Conservation (phyloP, 2,329 filamentous ascomycete species). For the Arthroderma sp. region DNA sequence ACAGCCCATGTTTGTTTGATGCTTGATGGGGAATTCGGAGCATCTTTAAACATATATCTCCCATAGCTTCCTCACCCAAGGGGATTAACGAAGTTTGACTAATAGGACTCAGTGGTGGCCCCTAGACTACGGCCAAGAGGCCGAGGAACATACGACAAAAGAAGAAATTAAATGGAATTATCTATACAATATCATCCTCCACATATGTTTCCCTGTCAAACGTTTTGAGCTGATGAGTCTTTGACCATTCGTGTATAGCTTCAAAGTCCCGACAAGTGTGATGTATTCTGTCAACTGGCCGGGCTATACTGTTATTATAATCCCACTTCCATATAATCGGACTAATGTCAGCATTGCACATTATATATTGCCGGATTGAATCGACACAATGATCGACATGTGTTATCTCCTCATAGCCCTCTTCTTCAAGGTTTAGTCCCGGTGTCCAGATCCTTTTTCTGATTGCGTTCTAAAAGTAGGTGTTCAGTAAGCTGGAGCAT, state of each 20-base stretch:
- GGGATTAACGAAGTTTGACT: too few species aligned
- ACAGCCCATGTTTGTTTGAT: too few species aligned
- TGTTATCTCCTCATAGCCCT: background rate
- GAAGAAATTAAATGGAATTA: too few species aligned
- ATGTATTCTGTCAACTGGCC: background rate
- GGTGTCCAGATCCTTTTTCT: background rate
- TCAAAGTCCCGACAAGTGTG: constrained; percentile 13
- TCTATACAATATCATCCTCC: background rate
- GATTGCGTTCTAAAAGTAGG: background rate
- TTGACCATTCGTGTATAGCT: constrained; percentile 8
- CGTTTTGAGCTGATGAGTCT: background rate
- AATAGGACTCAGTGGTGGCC: too few species aligned
- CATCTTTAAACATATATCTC: too few species aligned
- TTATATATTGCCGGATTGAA: constrained; percentile 11
- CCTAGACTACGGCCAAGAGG: too few species aligned
- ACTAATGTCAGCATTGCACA: constrained; percentile 11
- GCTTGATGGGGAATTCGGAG: too few species aligned
- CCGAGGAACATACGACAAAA: too few species aligned
- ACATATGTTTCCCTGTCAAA: background rate
- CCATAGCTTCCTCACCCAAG: too few species aligned
- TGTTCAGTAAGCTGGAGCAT: too few species aligned
- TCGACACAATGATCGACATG: constrained; percentile 12
- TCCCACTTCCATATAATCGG: constrained; percentile 7
- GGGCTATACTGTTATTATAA: background rate
- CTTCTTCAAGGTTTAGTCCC: background rate